Conservation (phyloP, 495 filamentous ascomycete species). For the Talaromyces stipitatus region DNA sequence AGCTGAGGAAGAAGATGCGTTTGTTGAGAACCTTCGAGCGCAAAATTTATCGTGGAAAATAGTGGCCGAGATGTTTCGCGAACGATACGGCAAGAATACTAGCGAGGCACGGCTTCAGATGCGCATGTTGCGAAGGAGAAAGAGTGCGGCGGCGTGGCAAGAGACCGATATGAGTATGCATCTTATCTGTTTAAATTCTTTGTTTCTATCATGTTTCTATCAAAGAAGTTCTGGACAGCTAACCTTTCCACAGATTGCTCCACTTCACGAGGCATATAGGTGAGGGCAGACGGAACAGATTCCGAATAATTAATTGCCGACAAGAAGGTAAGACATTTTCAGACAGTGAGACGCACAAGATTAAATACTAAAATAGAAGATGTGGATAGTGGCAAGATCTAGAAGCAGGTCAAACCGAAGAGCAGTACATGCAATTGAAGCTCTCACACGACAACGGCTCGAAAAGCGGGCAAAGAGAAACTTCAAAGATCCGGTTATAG, state of each 20-base stretch:
- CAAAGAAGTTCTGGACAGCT: constrained; percentile 2
- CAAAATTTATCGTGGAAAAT: constrained; percentile 63
- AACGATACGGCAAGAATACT: constrained; percentile 54
- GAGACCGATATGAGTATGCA: constrained; percentile 55
- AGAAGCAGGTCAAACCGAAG: neutral
- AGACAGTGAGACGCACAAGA: neutral
- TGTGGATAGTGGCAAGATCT: neutral
- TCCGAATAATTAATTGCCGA: constrained; percentile 42
- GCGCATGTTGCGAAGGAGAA: constrained; percentile 59
- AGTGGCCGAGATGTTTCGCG: constrained; percentile 56
- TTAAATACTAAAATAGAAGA: neutral
- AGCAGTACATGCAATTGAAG: neutral
- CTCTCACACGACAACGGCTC: neutral
- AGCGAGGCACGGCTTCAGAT: constrained; percentile 67
- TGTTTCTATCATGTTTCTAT: neutral
- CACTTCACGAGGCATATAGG: constrained; percentile 38
- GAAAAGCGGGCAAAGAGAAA: too few species aligned
- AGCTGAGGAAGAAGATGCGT: constrained; percentile 58
- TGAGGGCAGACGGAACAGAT: constrained; percentile 45
- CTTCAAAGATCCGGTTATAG: too few species aligned
- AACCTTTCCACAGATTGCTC: constrained; percentile 27
- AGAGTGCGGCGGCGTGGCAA: constrained; percentile 58
- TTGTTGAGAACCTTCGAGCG: constrained; percentile 59
- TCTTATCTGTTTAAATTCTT: constrained; percentile 8
- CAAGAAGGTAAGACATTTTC: constrained; percentile 31